Evolutionary conservation across 2,329 filamentous ascomycete genomes (phyloP), one percentile per base, ranked within the genome.

Genomic region (Epichloe typhina): DNA sequence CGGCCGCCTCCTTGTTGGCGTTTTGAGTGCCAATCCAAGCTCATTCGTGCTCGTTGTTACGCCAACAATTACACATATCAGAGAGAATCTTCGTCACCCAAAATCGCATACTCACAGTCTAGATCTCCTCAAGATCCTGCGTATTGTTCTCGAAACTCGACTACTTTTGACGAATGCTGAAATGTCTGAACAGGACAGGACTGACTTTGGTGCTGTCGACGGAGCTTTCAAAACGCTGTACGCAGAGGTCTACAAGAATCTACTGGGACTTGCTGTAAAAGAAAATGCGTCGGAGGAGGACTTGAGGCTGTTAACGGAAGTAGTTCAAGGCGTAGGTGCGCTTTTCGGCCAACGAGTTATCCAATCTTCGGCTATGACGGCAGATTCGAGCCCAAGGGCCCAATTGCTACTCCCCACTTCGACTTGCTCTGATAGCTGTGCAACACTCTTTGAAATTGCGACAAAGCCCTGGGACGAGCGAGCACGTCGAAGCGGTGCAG

Each of bases 41-140:
- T 70, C 74, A 1, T 81, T 80, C 55, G 65, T 70, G 7, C 61
- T 74, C 37, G 69, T 72, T 58, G 66, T 72, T 3, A 65, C 72
- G 3, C 70, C 73, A 2, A 64, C 68, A 11, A 66, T 77, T 38
- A 65, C 76, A 4, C 69, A 75, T 33, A 66, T 79, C 36, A 73
- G 73, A 52, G 70, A 72, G 49, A 74, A 73, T 37, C 60, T 81
- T 9, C 70, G 69, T 35, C 70, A 76, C 52, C 69, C 72, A 1
- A 75, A 75, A 56, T 74, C 74, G 1, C 60, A 69, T 4, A 64
- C 68, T 3, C 76, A 80, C 53, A 72, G 70, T 33, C 68, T 70
- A n/a, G 73, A 78, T 52, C 66, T 80, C 1, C 57, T 80, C 2
- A 69, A 70, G 17, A 64, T 80, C 2, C 56, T 80, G 5, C 73